Conservation (phyloP, 129 eudicot genomes). For the Centrapalus pauciflorus region DNA sequence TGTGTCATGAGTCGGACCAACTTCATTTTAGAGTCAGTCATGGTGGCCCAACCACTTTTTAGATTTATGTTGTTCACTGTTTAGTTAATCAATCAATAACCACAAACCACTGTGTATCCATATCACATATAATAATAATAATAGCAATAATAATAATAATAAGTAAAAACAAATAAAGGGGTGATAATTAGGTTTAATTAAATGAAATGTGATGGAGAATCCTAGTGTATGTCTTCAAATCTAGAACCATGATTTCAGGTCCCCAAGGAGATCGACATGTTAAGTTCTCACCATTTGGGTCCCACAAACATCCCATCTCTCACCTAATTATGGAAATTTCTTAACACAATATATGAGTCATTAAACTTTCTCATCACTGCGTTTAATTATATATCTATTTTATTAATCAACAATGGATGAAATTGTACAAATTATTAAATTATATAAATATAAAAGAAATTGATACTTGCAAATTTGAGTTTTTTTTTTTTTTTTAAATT, state of each 20-base stretch:
- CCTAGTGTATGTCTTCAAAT: slow-evolving; percentile 48
- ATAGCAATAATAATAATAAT: background rate
- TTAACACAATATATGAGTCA: background rate
- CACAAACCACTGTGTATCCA: slow-evolving; percentile 56
- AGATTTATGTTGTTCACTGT: slow-evolving; percentile 19
- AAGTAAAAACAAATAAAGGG: slow-evolving; percentile 23
- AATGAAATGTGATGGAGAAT: slow-evolving; percentile 36
- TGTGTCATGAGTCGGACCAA: slow-evolving; percentile 46
- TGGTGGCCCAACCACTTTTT: slow-evolving; percentile 50
- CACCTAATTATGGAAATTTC: slow-evolving; percentile 35
- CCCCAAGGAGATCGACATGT: slow-evolving; percentile 43
- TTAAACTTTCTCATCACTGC: background rate
- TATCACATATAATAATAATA: slow-evolving; percentile 16
- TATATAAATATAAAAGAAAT: background rate
- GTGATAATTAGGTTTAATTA: slow-evolving; percentile 38
- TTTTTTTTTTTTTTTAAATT: no score
- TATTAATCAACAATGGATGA: background rate
- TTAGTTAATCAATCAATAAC: slow-evolving; percentile 29
- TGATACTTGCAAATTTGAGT: background rate
- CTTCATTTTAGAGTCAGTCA: slow-evolving; percentile 35
- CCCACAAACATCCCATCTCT: slow-evolving; percentile 41
- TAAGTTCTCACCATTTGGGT: slow-evolving; percentile 32
- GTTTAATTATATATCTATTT: no score
- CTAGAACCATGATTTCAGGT: slow-evolving; percentile 63
- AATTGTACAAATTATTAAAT: background rate